Percentiles rank a stretch among this genome's conserved stretches.
Evolutionary conservation across 2,329 filamentous ascomycete species (phyloP).

Genomic region (Colletotrichum musicola): DNA sequence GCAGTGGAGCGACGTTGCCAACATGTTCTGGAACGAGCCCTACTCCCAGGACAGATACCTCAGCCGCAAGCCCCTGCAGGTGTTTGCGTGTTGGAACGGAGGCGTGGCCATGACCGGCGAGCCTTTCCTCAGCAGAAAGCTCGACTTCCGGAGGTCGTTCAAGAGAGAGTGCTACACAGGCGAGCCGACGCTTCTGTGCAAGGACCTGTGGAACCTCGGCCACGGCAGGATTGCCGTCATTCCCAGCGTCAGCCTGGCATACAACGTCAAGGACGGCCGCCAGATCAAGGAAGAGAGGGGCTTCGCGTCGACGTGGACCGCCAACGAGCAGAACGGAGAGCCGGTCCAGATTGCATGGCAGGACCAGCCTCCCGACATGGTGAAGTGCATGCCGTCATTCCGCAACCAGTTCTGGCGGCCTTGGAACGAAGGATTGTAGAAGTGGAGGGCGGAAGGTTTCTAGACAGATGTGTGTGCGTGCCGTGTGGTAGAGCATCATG

Average conservation of each 20-base stretch:
- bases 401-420: conserved; percentile 56
- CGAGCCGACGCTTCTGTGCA: conserved; percentile 68
- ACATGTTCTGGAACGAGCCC: conserved; percentile 66
- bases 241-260: conserved; percentile 68
- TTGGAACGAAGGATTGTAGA: conserved; percentile 52
- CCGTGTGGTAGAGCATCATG: conserved; percentile 19
- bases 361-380: conserved; percentile 56
- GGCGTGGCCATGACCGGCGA: conserved; percentile 61
- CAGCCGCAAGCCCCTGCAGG: conserved; percentile 63
- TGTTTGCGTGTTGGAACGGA: conserved; percentile 73
- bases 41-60: conserved; percentile 50
- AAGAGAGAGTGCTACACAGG: conserved; percentile 64
- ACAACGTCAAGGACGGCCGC: conserved; percentile 59
- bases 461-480: background rate
- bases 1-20: conserved; percentile 61
- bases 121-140: conserved; percentile 56
- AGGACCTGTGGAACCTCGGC: conserved; percentile 66
- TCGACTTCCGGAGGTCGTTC: conserved; percentile 55
- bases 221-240: conserved; percentile 67
- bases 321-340: conserved; percentile 39
- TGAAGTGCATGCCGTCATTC: conserved; percentile 63
- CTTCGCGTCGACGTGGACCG: conserved; percentile 49
- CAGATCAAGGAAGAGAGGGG: conserved; percentile 65
- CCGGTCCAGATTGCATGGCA: conserved; percentile 57
- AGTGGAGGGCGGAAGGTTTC: background rate